A percentile compares a stretch with the other conserved stretches of the same genome.
These are phyloP conservation scores for Arabidopsis hybrid DNA, from an alignment of 441 rosid genomes.

Conservation along the genomic window DNA sequence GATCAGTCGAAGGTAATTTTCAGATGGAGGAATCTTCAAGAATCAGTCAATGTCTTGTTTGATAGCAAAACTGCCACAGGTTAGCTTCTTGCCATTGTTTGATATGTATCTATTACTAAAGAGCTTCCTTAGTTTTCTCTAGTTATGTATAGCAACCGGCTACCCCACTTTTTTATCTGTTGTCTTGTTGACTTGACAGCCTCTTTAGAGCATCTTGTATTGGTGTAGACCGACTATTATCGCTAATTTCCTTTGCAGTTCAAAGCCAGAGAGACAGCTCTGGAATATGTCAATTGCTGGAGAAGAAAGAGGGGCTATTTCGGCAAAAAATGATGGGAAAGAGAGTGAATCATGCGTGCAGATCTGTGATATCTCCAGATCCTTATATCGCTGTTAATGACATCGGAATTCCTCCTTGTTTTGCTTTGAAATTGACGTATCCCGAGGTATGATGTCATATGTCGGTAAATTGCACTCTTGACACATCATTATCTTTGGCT, in stretches of 20 bases:
- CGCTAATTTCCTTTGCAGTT: constrained; percentile 49
- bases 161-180: constrained; percentile 8
- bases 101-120: constrained; percentile 19
- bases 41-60: constrained; percentile 74
- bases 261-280: constrained; percentile 66
- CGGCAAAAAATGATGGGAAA: constrained; percentile 99
- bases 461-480: constrained; percentile 3
- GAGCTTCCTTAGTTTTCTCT: neutral
- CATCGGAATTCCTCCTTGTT: constrained; percentile 98
- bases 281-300: constrained; percentile 95
- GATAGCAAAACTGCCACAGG: constrained; percentile 86
- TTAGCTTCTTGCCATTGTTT: constrained; percentile 46
- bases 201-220: neutral
- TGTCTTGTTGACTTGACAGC: constrained; percentile 12
- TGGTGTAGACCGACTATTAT: constrained; percentile 30
- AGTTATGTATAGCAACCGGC: constrained; percentile 31
- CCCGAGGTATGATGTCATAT: constrained; percentile 77
- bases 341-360: constrained; percentile 97
- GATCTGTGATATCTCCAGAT: constrained; percentile 99
- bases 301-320: constrained; percentile 96
- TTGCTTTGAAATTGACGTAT: constrained; percentile 88
- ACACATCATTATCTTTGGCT: constrained; percentile 11
- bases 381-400: constrained; percentile 97
- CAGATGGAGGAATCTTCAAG: constrained; percentile 93
- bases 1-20: constrained; percentile 51